Conservation (phyloP, 2,329 filamentous ascomycete species). For the Cladosporium cucumerinum region DNA sequence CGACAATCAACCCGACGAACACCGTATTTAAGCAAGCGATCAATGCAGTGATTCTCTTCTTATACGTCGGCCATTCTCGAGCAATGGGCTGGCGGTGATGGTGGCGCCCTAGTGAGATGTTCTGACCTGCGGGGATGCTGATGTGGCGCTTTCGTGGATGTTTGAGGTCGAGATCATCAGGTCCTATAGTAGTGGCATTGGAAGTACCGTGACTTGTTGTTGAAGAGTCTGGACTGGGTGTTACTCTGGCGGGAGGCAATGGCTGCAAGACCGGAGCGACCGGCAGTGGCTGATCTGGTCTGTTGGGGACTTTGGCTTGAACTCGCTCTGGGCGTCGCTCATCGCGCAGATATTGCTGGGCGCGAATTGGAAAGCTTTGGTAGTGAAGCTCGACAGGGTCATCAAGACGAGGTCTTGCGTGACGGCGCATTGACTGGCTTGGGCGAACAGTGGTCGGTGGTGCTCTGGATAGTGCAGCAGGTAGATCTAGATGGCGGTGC, state of each 20-base stretch:
- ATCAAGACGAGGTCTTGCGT: conserved; percentile 6
- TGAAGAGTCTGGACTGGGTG: conserved; percentile 2
- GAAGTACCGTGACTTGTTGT: conserved; percentile 5
- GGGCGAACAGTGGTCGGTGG: neutral
- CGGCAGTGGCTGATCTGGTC: neutral
- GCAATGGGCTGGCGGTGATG: conserved; percentile 65
- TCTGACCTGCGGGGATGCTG: conserved; percentile 35
- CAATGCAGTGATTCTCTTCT: conserved; percentile 66
- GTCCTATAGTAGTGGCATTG: neutral
- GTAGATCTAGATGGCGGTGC: neutral
- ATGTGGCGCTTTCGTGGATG: conserved; percentile 35
- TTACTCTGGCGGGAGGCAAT: conserved; percentile 13
- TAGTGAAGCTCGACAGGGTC: conserved; percentile 13
- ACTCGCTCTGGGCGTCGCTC: neutral
- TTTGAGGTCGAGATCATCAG: conserved; percentile 27
- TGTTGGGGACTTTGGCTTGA: neutral
- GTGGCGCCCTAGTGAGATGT: conserved; percentile 40
- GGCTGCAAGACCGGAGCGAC: conserved; percentile 11
- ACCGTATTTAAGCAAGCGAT: conserved; percentile 72
- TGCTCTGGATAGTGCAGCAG: neutral
- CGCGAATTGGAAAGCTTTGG: conserved; percentile 12
- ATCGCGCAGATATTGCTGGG: neutral
- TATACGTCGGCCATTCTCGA: conserved; percentile 64
- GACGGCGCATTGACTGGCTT: conserved; percentile 6
- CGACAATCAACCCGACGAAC: conserved; percentile 66